Percentiles rank a stretch among this genome's conserved stretches.
Evolutionary conservation across 1,284 basidiomycete genomes (phyloP).

Genomic region (Ganoderma sp.): DNA sequence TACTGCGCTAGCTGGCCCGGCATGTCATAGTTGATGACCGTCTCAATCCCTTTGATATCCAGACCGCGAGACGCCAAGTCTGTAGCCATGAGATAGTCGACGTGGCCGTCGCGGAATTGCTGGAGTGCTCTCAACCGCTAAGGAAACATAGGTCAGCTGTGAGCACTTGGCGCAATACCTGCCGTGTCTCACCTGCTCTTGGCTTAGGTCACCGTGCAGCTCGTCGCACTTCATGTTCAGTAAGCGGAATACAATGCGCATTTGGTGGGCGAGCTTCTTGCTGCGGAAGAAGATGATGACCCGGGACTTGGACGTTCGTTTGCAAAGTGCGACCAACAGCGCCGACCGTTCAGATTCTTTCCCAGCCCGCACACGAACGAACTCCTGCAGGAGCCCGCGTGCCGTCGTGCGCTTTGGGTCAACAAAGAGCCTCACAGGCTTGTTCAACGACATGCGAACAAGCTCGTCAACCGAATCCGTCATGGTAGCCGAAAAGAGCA

Average conservation of each 20-base stretch:
- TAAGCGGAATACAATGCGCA: conserved; percentile 93
- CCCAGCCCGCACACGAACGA: conserved; percentile 84
- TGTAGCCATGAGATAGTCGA: conserved; percentile 93
- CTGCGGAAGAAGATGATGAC: conserved; percentile 95
- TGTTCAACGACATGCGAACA: conserved; percentile 89
- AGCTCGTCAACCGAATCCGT: conserved; percentile 95
- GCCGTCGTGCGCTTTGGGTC: conserved; percentile 92
- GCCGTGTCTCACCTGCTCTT: conserved; percentile 80
- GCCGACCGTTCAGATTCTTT: conserved; percentile 85
- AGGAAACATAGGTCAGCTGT: conserved; percentile 13
- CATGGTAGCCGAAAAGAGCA: conserved; percentile 99
- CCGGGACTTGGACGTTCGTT: conserved; percentile 82
- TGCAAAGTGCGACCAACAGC: conserved; percentile 84
- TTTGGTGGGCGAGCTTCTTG: conserved; percentile 96
- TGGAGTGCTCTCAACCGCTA: conserved; percentile 88
- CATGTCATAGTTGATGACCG: conserved; percentile 99
- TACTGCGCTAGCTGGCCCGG: conserved; percentile 93
- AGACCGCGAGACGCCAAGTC: conserved; percentile 95
- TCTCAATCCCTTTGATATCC: conserved; percentile 98
- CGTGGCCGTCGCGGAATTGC: conserved; percentile 84
- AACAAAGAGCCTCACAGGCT: conserved; percentile 93
- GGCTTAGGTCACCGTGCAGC: conserved; percentile 92
- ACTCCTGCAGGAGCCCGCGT: conserved; percentile 92
- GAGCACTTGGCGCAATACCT: not conserved
- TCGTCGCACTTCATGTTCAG: conserved; percentile 88